Evolutionary conservation across 208 protist species (phyloP).

Genomic region (Trypanosoma brucei): DNA sequence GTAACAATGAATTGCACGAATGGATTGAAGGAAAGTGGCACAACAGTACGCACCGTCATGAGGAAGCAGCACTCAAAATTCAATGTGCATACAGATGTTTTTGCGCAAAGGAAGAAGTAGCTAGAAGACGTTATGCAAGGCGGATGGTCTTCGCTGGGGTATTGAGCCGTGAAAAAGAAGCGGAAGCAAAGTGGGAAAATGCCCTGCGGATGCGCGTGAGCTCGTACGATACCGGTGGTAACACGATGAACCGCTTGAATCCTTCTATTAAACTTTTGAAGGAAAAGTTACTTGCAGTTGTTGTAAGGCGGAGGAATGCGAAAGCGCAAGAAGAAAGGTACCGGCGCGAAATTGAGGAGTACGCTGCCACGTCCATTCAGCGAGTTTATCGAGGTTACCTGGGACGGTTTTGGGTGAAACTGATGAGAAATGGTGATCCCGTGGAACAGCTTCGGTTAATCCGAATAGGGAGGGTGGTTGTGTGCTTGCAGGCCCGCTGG

Average conservation of each 20-base stretch:
- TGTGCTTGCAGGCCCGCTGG: conserved; percentile 32
- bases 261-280: conserved; percentile 52
- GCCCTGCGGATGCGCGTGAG: conserved; percentile 29
- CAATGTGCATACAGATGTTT: conserved; percentile 73
- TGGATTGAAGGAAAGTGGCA: conserved; percentile 67
- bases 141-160: conserved; percentile 32
- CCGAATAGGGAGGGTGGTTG: conserved; percentile 17
- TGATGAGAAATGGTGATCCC: conserved; percentile 44
- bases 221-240: conserved; percentile 4
- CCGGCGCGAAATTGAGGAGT: conserved; percentile 19
- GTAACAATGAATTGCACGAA: conserved; percentile 34
- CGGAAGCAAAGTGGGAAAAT: conserved; percentile 37
- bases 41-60: conserved; percentile 74
- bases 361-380: conserved; percentile 32
- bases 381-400: conserved; percentile 31
- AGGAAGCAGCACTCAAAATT: conserved; percentile 75
- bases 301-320: conserved; percentile 36
- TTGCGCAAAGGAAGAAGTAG: conserved; percentile 30
- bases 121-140: conserved; percentile 37
- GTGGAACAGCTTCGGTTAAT: conserved; percentile 6
- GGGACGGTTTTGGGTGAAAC: conserved; percentile 20
- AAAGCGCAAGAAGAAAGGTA: conserved; percentile 25
- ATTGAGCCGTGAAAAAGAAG: conserved; percentile 40
- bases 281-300: conserved; percentile 50
- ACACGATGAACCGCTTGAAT: conserved; percentile 1